Base-by-base conservation (phyloP, 2,329 filamentous ascomycete genomes). In the Leptosphaerulina australis region DNA sequence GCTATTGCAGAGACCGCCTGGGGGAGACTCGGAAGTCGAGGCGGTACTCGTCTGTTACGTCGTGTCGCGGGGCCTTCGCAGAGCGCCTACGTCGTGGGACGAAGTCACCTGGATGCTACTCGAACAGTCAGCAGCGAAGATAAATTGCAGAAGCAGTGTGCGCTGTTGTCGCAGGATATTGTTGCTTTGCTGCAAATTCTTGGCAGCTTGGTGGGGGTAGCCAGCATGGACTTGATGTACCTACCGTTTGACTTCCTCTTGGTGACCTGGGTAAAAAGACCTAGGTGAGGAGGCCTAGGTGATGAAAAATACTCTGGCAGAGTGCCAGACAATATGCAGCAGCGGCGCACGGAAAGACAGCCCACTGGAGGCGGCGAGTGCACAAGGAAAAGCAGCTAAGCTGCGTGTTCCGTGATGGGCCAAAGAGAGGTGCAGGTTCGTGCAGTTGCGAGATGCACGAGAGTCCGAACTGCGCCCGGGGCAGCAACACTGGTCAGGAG, bases 281-380 rank as follows among this genome's bases (percentile, higher is more conserved):
- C 67, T 61, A 62, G 66, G 63, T 58, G 58, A 57, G 61, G 41
- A 61, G 58, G 58, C 64, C 67, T 64, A 62, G 63, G 66, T 64
- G 60, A 60, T 50, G 56, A 60, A 51, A 58, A 55, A 36, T 50
- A 47, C 44, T 58, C 53, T 45, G 62, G 64, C 57, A 57, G 58
- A 47, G 44, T 50, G 45, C 49, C 40, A 67, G 62, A 66, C 70
- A 64, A 61, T 71, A 70, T 71, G 68, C 65, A 65, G 65, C 62
- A 45, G 59, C 61, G 53, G 61, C 56, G 58, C 55, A 68, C 64
- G 66, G 54, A 66, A 54, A 43, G 51, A 50, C 36, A 58, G 62
- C 58, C 64, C 53, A 67, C 56, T 66, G 65, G 62, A 49, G 55
- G 59, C 54, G 41, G 44, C 43, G 37, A 28, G 50, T 44, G 50